A percentile compares a stretch with the other conserved stretches of the same genome.
Conservation (phyloP, 257 asterid species). For the Catharanthus roseus region DNA sequence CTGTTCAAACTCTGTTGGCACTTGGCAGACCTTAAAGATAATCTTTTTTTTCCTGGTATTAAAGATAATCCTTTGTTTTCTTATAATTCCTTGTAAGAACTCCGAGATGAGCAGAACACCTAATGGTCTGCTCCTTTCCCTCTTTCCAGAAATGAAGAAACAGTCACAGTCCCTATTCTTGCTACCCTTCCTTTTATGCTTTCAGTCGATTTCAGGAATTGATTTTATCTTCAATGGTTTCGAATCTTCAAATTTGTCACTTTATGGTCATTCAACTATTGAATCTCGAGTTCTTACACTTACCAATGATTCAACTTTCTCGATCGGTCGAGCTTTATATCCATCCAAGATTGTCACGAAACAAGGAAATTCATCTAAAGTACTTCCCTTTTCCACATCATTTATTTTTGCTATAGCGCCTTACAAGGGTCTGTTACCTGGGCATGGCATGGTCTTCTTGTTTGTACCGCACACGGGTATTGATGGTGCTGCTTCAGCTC, state of each 20-base stretch:
- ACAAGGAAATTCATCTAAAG: conserved; percentile 35
- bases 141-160: conserved; percentile 19
- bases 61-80: too few relatives aligned
- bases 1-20: too few relatives aligned
- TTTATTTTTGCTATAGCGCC: conserved; percentile 86
- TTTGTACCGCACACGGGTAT: conserved; percentile 50
- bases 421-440: conserved; percentile 35
- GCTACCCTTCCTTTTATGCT: conserved; percentile 2
- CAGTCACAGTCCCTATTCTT: background rate
- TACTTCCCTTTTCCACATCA: conserved; percentile 60
- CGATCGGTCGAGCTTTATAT: conserved; percentile 58
- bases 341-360: conserved; percentile 44
- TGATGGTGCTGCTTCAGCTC: conserved; percentile 41
- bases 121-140: conserved; percentile 1
- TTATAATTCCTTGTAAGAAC: too few relatives aligned
- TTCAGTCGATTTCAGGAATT: conserved; percentile 28
- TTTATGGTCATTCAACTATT: conserved; percentile 55
- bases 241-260: conserved; percentile 35
- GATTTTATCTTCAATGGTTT: conserved; percentile 70
- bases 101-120: too few relatives aligned
- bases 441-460: conserved; percentile 72
- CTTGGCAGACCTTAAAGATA: too few relatives aligned
- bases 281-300: conserved; percentile 49
- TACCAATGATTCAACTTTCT: conserved; percentile 38
- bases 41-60: too few relatives aligned